A percentile compares a stretch with the other conserved stretches of the same genome.
These are phyloP conservation scores for Alternaria sp. DNA, from an alignment of 2,329 filamentous ascomycete species.

Conservation along the genomic window DNA sequence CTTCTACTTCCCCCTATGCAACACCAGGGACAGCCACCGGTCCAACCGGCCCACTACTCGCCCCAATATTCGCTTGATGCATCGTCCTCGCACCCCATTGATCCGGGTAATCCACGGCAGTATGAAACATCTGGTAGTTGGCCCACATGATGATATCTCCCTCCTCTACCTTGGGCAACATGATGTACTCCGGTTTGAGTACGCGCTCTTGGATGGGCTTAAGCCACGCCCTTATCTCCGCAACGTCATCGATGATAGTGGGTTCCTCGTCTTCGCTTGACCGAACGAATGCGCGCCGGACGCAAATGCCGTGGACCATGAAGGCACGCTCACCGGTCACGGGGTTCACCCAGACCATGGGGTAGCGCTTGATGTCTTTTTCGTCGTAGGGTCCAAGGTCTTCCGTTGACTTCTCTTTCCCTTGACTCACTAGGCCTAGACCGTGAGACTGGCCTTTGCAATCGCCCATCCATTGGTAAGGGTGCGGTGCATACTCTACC, in stretches of 20 bases:
- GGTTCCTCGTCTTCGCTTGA: conserved; percentile 43
- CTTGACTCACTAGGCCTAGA: conserved; percentile 50
- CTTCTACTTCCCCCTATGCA: neutral
- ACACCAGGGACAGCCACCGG: conserved; percentile 27
- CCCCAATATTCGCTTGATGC: conserved; percentile 57
- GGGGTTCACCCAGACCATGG: conserved; percentile 58
- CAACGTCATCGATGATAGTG: conserved; percentile 48
- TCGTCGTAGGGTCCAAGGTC: conserved; percentile 49
- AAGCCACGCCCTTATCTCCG: conserved; percentile 47
- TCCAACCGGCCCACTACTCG: conserved; percentile 36
- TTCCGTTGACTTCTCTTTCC: conserved; percentile 49
- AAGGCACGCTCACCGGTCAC: conserved; percentile 45
- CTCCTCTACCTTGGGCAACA: conserved; percentile 49
- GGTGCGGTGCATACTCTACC: conserved; percentile 56
- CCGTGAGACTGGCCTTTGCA: conserved; percentile 52
- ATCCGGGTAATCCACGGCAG: conserved; percentile 54
- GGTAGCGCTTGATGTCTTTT: conserved; percentile 51
- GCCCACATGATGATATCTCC: conserved; percentile 52
- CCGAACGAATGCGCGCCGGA: conserved; percentile 47
- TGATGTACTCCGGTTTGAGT: conserved; percentile 53
- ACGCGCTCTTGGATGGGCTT: conserved; percentile 50
- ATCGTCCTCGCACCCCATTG: conserved; percentile 51
- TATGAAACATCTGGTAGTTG: conserved; percentile 37
- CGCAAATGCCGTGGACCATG: conserved; percentile 6
- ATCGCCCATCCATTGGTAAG: conserved; percentile 48